Base-by-base conservation (phyloP, 169 alveolate genomes). In the Sarcocystis neurona region DNA sequence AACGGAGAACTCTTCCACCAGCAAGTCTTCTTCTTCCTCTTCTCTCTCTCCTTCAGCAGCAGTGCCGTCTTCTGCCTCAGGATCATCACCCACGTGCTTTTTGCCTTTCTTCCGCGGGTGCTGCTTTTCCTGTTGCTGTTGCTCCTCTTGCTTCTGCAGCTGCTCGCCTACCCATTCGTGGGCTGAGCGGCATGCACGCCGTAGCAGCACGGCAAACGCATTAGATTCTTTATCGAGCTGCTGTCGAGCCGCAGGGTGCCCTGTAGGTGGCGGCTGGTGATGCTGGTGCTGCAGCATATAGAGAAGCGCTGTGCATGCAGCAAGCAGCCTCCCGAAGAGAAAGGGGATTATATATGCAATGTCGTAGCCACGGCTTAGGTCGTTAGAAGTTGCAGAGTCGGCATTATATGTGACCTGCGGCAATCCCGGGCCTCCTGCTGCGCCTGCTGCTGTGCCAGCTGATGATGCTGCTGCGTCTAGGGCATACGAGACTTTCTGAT, bases 291-390 rank as follows among this genome's bases (percentile, higher is more conserved):
- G 66, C 12, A 53, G 23, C 23, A 15, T 32, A 20, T 12, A 37
- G 66, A 85, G 82, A 44, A 77, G 46, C 58, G 82, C 0, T n/a
- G 60, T 41, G 87, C 80, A 87, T 0, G 91, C 91, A 53, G 84
- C 39, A n/a, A 63, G 72, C 63, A 87, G 91, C 44, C 91, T 70
- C 50, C 91, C 91, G 2, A 87, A 47, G 41, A 87, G 80, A n/a
- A 43, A 87, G 3, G 91, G 91, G 27, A 87, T 60, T 46, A 87
- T 43, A 39, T 87, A 87, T 56, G 80, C 88, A 0, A 77, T 47
- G 68, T 87, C 87, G 50, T 87, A 87, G 8, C 79, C 89, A 70
- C 80, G 58, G 60, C 60, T 84, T 47, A 32, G n/a, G n/a, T n/a
- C n/a, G n/a, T n/a, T n/a, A n/a, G n/a, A n/a, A n/a, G n/a, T n/a